Base-by-base conservation (phyloP, 2,329 filamentous ascomycete genomes). In the Fusarium abutilonis region DNA sequence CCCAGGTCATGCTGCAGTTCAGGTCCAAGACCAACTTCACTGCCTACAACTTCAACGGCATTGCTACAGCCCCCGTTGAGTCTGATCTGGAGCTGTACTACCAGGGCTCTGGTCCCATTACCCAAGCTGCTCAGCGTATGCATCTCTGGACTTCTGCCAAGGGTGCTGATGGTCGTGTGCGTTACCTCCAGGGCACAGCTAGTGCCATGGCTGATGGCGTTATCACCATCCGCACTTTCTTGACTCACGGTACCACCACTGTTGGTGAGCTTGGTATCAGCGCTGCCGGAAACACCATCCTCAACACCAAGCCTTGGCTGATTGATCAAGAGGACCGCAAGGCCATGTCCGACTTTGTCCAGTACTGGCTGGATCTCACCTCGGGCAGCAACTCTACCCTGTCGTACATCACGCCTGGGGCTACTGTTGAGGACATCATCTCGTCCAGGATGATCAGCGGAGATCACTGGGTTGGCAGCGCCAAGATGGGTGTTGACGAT, bases 401-500 rank as follows among this genome's bases (percentile, higher is more conserved):
- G 0, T 48, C 46, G 0, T 70, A 70, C 21, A 52, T 70, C 15
- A 70, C 60, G 1, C 63, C 68, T 6, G 58, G 60, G 1, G 65
- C 68, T 0, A 71, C 67, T 0, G 54, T 56, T 0, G 60, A 49
- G 0, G 65, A 69, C 0, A 70, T 70, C 19, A 41, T 70, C 31
- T 28, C 54, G 3, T 45, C 63, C 35, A 71, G 69, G 57, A 60
- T 70, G 63, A 68, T 70, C 39, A 70, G 68, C 23, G 68, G 68
- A 6, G 68, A 70, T 14, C 68, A 70, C 56, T 70, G 68, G 68
- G 68, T 70, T 19, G 68, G 68, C 4, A 70, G 66, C 17, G 68
- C 68, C 9, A 70, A 56, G 69, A 79, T 86, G 69, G 84, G 84
- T 6, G 73, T 74, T 0, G 79, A 84, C 51, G 80, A 82, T 31